phyloP scores from a whole-genome alignment of 331 rosid species.

The Ulmus americana region DNA sequence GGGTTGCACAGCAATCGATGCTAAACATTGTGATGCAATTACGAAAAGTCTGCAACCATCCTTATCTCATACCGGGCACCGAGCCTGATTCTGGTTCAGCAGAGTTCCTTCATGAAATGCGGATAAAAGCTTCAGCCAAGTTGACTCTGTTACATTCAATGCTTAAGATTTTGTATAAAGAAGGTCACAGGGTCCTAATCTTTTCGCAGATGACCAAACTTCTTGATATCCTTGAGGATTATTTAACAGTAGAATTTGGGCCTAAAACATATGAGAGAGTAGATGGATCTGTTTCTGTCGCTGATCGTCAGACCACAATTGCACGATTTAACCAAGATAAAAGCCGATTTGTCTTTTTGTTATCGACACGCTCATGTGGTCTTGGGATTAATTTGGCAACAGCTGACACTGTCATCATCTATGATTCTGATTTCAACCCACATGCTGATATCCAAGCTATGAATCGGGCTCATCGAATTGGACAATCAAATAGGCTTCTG shows the following conservation, averaged over 20 bases:
- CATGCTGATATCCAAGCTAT: slow-evolving; percentile 99
- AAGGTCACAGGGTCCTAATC: slow-evolving; percentile 91
- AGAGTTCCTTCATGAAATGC: slow-evolving; percentile 96
- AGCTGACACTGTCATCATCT: slow-evolving; percentile 97
- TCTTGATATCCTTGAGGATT: slow-evolving; percentile 97
- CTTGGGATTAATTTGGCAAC: slow-evolving; percentile 98
- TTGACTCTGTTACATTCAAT: slow-evolving; percentile 88
- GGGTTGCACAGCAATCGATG: slow-evolving; percentile 94
- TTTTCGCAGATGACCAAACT: slow-evolving; percentile 99
- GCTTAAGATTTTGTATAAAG: slow-evolving; percentile 74
- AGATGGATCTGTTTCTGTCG: slow-evolving; percentile 90
- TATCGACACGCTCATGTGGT: slow-evolving; percentile 98
- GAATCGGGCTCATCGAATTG: slow-evolving; percentile 99
- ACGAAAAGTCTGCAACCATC: slow-evolving; percentile 98
- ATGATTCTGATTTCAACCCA: slow-evolving; percentile 98
- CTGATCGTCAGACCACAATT: slow-evolving; percentile 94
- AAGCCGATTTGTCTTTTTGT: slow-evolving; percentile 92
- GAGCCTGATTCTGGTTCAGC: slow-evolving; percentile 93
- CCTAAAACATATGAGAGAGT: slow-evolving; percentile 97
- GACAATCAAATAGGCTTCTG: slow-evolving; percentile 93
- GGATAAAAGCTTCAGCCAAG: slow-evolving; percentile 99
- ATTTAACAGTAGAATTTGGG: slow-evolving; percentile 82
- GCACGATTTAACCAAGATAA: slow-evolving; percentile 93
- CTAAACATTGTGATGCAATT: slow-evolving; percentile 97
- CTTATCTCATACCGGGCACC: slow-evolving; percentile 97